Base-by-base conservation (phyloP, 306 rosid species). In the Adenanthera pavonina region DNA sequence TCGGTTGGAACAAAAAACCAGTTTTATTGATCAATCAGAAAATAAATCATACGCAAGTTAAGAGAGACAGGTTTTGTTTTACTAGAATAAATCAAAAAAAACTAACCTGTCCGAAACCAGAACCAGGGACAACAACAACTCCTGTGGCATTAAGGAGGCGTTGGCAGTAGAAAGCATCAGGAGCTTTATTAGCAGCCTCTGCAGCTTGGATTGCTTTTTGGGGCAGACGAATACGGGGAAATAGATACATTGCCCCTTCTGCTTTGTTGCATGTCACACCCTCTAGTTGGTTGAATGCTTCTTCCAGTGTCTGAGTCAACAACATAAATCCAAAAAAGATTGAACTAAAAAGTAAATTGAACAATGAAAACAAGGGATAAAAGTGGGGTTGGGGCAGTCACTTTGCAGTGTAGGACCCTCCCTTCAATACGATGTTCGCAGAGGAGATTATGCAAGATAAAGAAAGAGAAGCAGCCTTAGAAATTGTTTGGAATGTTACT, bases 221-320 rank as follows among this genome's bases (percentile, higher is more conserved):
- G 6, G 95, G 91, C 34, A 91, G 83, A 41, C 19, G 19, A 69
- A 91, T 86, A 34, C 85, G 74, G 56, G 95, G 93, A 74, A 89
- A 91, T 46, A 91, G 91, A 75, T 91, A 91, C 92, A 89, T 89
- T 20, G 92, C 95, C 49, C 95, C 95, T 83, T 91, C 91, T 1
- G 95, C 87, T 86, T 85, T 86, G 84, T 89, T 91, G 84, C 92
- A 91, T 71, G 89, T 82, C 72, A 91, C 86, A 69, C 92, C 91
- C 72, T 91, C 95, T 47, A 91, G 76, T 9, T 75, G 86, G 84
- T 87, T 89, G 16, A 89, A 59, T 17, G 91, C 92, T 59, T 83
- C 89, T 80, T 91, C 92, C 17, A 91, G 74, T 10, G 90, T 75
- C 95, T 91, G 87, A 17, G 38, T 72, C 74, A 19, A 46, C 11